Evolutionary conservation across 139 green algal genomes (phyloP).

Genomic region (Closterium sp.): DNA sequence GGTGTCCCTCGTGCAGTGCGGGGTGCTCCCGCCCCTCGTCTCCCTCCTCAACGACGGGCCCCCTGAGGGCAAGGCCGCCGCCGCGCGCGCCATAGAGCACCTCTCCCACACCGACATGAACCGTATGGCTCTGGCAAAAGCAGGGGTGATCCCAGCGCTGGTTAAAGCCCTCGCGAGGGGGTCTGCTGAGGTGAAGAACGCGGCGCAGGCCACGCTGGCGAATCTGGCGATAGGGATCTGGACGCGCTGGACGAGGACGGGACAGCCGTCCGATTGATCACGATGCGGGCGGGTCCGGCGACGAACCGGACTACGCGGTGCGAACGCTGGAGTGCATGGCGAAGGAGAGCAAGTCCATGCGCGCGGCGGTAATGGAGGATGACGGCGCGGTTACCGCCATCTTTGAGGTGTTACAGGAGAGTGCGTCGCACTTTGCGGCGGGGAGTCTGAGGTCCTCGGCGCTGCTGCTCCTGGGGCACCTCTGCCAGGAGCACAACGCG

Average conservation of each 20-base stretch:
- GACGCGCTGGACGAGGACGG: constrained; percentile 37
- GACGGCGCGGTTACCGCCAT: constrained; percentile 26
- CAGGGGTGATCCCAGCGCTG: constrained; percentile 17
- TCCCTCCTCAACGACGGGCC: constrained; percentile 26
- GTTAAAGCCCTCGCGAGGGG: neutral
- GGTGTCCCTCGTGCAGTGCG: constrained; percentile 24
- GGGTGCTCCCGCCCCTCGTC: constrained; percentile 27
- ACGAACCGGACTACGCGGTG: constrained; percentile 38
- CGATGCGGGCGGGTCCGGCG: neutral
- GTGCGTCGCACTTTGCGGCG: neutral
- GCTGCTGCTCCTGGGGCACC: constrained; percentile 30
- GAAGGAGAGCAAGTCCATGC: constrained; percentile 20
- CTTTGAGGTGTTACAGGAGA: constrained; percentile 30
- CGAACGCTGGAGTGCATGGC: constrained; percentile 35
- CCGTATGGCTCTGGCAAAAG: constrained; percentile 24
- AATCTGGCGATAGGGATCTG: constrained; percentile 37
- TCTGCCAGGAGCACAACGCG: constrained; percentile 22
- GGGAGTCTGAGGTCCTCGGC: constrained; percentile 5
- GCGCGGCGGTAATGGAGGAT: constrained; percentile 4
- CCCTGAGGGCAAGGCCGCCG: constrained; percentile 18
- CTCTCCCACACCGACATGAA: constrained; percentile 41
- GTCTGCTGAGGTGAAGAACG: constrained; percentile 5
- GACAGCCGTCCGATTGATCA: constrained; percentile 8
- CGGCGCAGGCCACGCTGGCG: constrained; percentile 24
- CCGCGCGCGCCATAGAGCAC: constrained; percentile 26